Percentiles rank a stretch among this genome's conserved stretches.
Evolutionary conservation across 768 basidiomycete species (phyloP).

Genomic region (Lactarius indigo): DNA sequence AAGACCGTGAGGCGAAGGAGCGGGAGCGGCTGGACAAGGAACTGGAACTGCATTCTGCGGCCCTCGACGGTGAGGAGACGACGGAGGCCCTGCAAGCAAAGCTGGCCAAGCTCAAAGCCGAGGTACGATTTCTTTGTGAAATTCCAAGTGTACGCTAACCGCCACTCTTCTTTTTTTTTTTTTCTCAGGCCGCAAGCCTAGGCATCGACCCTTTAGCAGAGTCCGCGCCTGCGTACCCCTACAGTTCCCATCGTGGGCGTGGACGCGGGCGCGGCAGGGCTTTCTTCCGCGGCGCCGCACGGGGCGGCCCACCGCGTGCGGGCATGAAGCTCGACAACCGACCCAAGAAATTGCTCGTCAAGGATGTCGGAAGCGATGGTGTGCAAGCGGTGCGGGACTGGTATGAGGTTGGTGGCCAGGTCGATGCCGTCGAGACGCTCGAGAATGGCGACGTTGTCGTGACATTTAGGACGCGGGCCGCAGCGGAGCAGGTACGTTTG

Average conservation of each 20-base stretch:
- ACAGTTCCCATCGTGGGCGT: slow-evolving; percentile 45
- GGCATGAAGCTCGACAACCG: slow-evolving; percentile 92
- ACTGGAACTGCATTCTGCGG: slow-evolving; percentile 61
- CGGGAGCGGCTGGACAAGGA: slow-evolving; percentile 76
- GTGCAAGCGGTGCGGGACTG: slow-evolving; percentile 69
- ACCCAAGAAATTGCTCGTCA: slow-evolving; percentile 73
- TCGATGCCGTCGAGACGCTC: slow-evolving; percentile 57
- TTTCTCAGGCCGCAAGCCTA: slow-evolving; percentile 60
- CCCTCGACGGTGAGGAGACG: slow-evolving; percentile 44
- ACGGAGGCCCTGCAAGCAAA: slow-evolving; percentile 72
- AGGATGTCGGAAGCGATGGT: slow-evolving; percentile 56
- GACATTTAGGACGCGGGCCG: slow-evolving; percentile 64
- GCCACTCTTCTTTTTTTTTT: background rate
- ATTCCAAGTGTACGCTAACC: background rate
- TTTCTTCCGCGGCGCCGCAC: slow-evolving; percentile 56
- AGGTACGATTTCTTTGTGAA: slow-evolving; percentile 45
- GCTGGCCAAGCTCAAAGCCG: slow-evolving; percentile 72
- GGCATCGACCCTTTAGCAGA: slow-evolving; percentile 48
- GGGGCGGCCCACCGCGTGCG: slow-evolving; percentile 62
- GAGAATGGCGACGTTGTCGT: slow-evolving; percentile 62
- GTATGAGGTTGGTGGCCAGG: slow-evolving; percentile 76
- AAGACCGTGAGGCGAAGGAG: slow-evolving; percentile 53
- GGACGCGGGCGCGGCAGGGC: slow-evolving; percentile 63
- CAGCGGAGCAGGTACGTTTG: slow-evolving; percentile 70
- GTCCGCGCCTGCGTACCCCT: slow-evolving; percentile 38